phyloP scores from a whole-genome alignment of 352 stramenopile genomes.

The Phytophthora ramorum region DNA sequence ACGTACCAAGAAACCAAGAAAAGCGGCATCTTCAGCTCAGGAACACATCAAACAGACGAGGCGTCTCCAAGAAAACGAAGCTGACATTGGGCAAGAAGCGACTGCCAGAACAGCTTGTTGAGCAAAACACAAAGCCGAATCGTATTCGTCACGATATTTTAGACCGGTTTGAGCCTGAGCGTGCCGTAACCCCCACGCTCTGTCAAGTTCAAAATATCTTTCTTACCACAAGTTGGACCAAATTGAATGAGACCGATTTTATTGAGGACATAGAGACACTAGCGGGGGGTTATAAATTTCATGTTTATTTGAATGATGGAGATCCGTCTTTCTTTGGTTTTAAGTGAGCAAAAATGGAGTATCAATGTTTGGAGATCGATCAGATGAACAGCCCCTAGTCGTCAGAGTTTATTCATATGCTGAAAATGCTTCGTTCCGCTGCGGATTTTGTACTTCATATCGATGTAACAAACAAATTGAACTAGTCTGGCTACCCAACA shows the following conservation, averaged over 20 bases:
- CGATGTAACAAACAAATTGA: conserved; percentile 12
- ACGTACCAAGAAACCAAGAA: neutral
- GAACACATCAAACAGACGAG: neutral
- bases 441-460: conserved; percentile 6
- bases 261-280: conserved; percentile 4
- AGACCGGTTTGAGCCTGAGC: conserved; percentile 3
- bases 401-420: conserved; percentile 1
- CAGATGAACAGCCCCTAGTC: neutral
- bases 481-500: conserved; percentile 13
- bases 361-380: conserved; percentile 1
- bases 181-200: neutral
- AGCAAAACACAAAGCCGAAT: conserved; percentile 4
- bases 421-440: neutral
- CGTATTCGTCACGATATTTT: conserved; percentile 3
- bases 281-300: neutral
- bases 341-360: neutral
- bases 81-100: no score
- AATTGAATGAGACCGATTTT: conserved; percentile 4
- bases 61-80: neutral
- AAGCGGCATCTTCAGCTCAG: neutral
- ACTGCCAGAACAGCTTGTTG: neutral
- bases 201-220: conserved; percentile 4
- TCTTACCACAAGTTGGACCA: conserved; percentile 1
- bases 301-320: neutral
- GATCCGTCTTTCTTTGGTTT: neutral